Percentiles rank a stretch among this genome's conserved stretches.
phyloP scores from a whole-genome alignment of 2,329 filamentous ascomycete species.

The Sclerotinia spermophila region DNA sequence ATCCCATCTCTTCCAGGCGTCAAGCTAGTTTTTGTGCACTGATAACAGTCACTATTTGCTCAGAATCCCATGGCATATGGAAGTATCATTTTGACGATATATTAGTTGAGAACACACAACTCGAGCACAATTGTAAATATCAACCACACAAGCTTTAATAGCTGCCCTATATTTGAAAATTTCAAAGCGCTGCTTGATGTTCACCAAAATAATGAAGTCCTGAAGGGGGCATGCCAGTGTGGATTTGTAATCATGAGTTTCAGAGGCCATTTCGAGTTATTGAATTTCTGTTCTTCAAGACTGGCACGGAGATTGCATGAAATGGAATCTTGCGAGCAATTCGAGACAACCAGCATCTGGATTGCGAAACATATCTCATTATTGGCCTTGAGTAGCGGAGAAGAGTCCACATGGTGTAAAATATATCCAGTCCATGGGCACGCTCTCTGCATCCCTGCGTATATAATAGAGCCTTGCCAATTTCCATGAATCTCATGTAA shows the following conservation, averaged over 20 bases:
- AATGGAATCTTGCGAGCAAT: too few relatives aligned
- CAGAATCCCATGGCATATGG: not conserved
- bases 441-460: too few relatives aligned
- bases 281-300: not conserved
- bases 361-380: accelerated
- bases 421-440: too few relatives aligned
- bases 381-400: not conserved
- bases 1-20: not conserved
- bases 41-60: not conserved
- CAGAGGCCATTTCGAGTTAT: too few relatives aligned
- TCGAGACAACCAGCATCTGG: not conserved
- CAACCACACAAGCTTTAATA: not conserved
- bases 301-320: not conserved
- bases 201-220: too few relatives aligned
- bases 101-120: not conserved
- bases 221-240: too few relatives aligned
- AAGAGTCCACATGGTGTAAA: too few relatives aligned
- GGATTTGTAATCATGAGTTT: too few relatives aligned
- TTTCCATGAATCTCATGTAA: not conserved
- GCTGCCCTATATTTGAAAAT: too few relatives aligned
- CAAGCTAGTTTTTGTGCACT: too few relatives aligned
- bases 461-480: too few relatives aligned
- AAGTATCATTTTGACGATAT: not conserved
- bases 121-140: not conserved
- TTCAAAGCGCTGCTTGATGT: too few relatives aligned